Conservation (phyloP, 257 asterid genomes). For the Solanum gracilifrons region DNA sequence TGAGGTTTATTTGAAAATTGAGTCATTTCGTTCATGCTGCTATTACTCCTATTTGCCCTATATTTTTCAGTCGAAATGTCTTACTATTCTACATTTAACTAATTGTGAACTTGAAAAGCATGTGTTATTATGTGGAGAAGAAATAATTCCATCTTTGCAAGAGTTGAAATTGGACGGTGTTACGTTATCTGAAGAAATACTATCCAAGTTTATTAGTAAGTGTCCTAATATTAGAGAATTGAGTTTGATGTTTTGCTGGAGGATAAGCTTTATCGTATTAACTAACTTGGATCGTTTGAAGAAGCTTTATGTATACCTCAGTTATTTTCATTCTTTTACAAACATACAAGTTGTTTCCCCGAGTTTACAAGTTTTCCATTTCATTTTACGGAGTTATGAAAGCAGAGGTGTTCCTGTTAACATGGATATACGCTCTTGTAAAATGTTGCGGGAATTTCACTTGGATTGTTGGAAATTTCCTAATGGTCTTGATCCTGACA, state of each 20-base stretch:
- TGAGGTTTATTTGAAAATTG: background rate
- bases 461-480: background rate
- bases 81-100: background rate
- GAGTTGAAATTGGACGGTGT: background rate
- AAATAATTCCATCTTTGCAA: background rate
- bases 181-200: background rate
- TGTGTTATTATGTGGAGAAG: background rate
- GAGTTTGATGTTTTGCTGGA: background rate
- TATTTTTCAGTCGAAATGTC: background rate
- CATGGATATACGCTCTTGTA: background rate
- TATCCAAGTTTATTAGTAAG: background rate
- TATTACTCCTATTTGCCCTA: background rate
- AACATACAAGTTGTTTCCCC: background rate
- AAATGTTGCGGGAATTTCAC: background rate
- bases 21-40: background rate
- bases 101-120: background rate
- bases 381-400: background rate
- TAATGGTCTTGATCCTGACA: background rate
- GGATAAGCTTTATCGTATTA: background rate
- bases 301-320: background rate
- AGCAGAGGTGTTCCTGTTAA: background rate
- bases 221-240: background rate
- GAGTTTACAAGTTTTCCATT: background rate
- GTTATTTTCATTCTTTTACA: background rate
- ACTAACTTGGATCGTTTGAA: background rate